Conservation (phyloP, 495 filamentous ascomycete species). For the Aspergillus steynii region DNA sequence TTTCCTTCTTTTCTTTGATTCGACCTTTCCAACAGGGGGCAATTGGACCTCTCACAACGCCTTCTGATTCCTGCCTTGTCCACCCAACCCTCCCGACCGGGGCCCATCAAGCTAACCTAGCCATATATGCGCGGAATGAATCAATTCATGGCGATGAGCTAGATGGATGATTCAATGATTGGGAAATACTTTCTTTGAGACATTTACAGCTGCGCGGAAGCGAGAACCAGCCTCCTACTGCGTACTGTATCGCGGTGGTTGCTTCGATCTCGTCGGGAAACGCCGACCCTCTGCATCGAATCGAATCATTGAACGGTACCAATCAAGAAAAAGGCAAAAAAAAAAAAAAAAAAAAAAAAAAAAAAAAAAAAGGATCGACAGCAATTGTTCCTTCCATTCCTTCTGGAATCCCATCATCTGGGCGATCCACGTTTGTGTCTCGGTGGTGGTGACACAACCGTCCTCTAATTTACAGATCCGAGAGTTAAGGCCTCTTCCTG, state of each 20-base stretch:
- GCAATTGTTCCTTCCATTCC: background rate
- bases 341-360: background rate
- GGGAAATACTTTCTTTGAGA: no score
- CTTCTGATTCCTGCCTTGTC: background rate
- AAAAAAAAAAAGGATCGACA: background rate
- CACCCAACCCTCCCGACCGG: background rate
- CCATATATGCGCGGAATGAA: background rate
- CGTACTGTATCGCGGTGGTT: no score
- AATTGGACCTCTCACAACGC: background rate
- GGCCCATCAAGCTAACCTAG: background rate
- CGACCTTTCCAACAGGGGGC: background rate
- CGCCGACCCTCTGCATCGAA: no score
- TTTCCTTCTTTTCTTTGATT: background rate
- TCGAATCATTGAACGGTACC: no score
- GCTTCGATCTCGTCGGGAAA: no score
- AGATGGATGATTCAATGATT: background rate
- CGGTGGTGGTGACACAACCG: background rate
- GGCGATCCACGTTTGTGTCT: background rate
- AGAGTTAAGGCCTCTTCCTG: background rate
- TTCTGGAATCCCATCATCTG: background rate
- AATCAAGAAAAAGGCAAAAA: background rate
- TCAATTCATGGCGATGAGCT: background rate
- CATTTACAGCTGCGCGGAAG: background rate
- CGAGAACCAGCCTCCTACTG: background rate
- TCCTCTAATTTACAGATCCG: background rate